Conservation (phyloP, 192 early-diverging fungal genomes). For the Linnemannia exigua region DNA sequence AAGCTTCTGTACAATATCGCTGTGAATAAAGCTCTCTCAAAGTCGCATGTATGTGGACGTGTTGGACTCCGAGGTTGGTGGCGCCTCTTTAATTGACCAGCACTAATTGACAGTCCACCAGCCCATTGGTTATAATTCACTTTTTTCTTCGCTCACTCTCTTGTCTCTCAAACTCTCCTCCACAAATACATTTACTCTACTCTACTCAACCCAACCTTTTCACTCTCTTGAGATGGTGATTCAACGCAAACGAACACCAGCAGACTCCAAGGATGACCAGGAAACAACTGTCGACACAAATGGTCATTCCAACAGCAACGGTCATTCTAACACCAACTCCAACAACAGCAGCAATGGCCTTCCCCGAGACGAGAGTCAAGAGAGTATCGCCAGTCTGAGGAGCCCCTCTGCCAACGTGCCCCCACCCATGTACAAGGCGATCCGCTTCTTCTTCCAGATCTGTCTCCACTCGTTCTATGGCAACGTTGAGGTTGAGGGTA, state of each 20-base stretch:
- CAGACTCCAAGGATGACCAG: background rate
- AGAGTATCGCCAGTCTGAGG: background rate
- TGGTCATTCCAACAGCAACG: background rate
- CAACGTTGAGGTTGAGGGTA: constrained; percentile 57
- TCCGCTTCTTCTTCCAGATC: constrained; percentile 58
- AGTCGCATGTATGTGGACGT: too few species aligned
- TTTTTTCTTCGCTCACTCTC: too few species aligned
- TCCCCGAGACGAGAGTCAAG: background rate
- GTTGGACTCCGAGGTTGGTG: too few species aligned
- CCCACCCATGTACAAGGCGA: constrained; percentile 46
- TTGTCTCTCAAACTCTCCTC: background rate
- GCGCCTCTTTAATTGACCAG: too few species aligned
- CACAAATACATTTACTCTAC: background rate
- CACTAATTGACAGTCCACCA: too few species aligned
- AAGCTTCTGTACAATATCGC: background rate
- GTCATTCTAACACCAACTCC: background rate
- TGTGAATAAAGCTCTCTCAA: too few species aligned
- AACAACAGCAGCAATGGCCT: background rate
- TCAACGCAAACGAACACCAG: background rate
- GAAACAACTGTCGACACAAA: background rate
- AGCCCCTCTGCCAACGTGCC: constrained; percentile 6
- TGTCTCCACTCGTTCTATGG: constrained; percentile 58
- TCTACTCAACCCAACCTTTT: background rate
- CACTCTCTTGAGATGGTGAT: background rate
- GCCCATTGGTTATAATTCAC: too few species aligned